phyloP scores from a whole-genome alignment of 2,329 filamentous ascomycete species.

The Sodiomyces alkalinus region DNA sequence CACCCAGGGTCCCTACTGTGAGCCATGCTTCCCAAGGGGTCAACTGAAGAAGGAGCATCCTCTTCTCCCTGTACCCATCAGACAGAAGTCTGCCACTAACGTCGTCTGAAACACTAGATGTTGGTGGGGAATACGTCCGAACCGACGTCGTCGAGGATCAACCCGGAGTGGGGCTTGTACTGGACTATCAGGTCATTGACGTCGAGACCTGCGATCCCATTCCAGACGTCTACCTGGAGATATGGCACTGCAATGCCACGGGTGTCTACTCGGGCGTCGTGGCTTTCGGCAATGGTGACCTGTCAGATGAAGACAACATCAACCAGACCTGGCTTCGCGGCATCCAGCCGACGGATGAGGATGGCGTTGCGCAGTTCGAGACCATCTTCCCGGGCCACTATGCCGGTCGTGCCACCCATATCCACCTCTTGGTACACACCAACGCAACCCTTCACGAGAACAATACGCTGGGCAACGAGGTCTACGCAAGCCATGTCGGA shows the following conservation, averaged over 20 bases:
- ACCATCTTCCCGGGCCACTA: slow-evolving; percentile 29
- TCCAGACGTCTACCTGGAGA: slow-evolving; percentile 22
- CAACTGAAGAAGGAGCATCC: fast-evolving
- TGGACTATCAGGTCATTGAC: slow-evolving; percentile 28
- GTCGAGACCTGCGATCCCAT: slow-evolving; percentile 24
- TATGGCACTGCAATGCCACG: slow-evolving; percentile 30
- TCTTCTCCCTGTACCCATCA: not conserved
- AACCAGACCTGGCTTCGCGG: slow-evolving; percentile 23
- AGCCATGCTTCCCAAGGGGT: too few relatives aligned
- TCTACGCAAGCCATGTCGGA: slow-evolving; percentile 40
- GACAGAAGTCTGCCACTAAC: not conserved
- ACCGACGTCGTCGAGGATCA: slow-evolving; percentile 24
- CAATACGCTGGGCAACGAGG: slow-evolving; percentile 29
- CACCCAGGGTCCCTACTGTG: slow-evolving; percentile 32
- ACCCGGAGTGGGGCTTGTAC: slow-evolving; percentile 20
- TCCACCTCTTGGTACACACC: slow-evolving; percentile 21
- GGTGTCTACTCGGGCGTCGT: slow-evolving; percentile 28
- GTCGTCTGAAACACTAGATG: too few relatives aligned
- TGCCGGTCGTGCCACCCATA: slow-evolving; percentile 22
- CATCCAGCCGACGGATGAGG: slow-evolving; percentile 20
- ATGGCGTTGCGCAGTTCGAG: slow-evolving; percentile 25
- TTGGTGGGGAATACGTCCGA: slow-evolving; percentile 22
- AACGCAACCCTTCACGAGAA: slow-evolving; percentile 25
- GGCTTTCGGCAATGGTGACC: slow-evolving; percentile 18
- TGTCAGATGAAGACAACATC: slow-evolving; percentile 13